Evolutionary conservation across 2,329 filamentous ascomycete species (phyloP).

Genomic region (Colletotrichum costaricense): DNA sequence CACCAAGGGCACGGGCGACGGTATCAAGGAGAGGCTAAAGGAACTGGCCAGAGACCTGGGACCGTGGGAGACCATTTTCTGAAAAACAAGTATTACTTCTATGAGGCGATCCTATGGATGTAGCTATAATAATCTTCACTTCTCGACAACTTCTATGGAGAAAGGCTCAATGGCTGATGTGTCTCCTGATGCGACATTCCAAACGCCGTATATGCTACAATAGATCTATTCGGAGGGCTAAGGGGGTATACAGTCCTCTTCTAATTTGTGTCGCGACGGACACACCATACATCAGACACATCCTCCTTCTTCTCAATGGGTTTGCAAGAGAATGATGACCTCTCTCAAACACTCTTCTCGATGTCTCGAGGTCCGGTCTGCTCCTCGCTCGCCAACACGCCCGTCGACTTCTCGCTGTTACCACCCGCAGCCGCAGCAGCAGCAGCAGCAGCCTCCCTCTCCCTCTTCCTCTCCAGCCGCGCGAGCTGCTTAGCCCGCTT

Average conservation of each 20-base stretch:
- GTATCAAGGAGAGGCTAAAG: background rate
- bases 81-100: background rate
- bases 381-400: constrained; percentile 7
- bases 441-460: constrained; percentile 24
- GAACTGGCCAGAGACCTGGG: background rate
- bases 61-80: background rate
- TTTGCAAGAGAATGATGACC: background rate
- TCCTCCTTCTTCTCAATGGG: too few relatives aligned
- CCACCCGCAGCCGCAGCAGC: background rate
- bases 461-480: constrained; percentile 40
- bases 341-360: constrained; percentile 14
- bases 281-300: background rate
- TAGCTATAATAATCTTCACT: background rate
- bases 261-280: background rate
- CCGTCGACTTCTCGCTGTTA: constrained; percentile 11
- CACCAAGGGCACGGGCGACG: background rate
- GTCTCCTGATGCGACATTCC: background rate
- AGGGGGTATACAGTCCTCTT: background rate
- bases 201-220: background rate
- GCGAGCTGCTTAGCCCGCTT: constrained; percentile 44
- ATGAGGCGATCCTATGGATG: background rate
- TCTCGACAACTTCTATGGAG: background rate
- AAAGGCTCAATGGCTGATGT: background rate
- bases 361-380: constrained; percentile 3
- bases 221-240: background rate